These are phyloP conservation scores for Candida ovalis DNA, from an alignment of 805 yeast species.

Conservation along the genomic window DNA sequence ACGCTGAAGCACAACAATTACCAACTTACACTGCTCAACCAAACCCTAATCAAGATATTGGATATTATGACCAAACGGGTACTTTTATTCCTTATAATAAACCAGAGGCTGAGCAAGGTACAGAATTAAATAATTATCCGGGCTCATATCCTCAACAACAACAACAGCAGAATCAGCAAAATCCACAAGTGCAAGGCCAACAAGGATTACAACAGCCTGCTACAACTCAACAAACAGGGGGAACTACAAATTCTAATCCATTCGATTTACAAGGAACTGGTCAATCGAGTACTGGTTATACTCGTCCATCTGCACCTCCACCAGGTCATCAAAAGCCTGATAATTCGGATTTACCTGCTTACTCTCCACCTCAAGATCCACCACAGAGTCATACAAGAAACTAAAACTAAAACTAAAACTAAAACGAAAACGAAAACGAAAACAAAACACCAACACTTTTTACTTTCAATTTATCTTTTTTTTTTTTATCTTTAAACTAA, in stretches of 20 bases:
- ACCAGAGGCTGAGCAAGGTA: not conserved
- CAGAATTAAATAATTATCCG: not conserved
- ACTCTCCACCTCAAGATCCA: constrained; percentile 21
- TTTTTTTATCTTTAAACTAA: no score
- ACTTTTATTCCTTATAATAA: constrained; percentile 32
- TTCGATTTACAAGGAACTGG: constrained; percentile 13
- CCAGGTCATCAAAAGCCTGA: not conserved
- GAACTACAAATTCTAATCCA: constrained; percentile 7
- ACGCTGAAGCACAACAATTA: constrained; percentile 48
- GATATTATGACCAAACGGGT: constrained; percentile 68
- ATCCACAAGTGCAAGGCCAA: no score
- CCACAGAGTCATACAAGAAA: constrained; percentile 15
- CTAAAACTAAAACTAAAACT: not conserved
- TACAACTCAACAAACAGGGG: not conserved
- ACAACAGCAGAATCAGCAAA: not conserved
- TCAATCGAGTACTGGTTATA: not conserved
- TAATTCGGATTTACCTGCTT: constrained; percentile 4
- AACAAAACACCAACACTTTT: no score
- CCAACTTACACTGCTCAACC: constrained; percentile 68
- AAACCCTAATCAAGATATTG: constrained; percentile 66
- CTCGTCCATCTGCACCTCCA: constrained; percentile 1
- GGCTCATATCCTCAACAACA: not conserved
- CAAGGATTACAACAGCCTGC: no score
- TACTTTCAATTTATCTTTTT: not conserved
- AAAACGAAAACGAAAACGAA: no score